phyloP scores from a whole-genome alignment of 768 basidiomycete genomes.

The Tricholomella constricta region DNA sequence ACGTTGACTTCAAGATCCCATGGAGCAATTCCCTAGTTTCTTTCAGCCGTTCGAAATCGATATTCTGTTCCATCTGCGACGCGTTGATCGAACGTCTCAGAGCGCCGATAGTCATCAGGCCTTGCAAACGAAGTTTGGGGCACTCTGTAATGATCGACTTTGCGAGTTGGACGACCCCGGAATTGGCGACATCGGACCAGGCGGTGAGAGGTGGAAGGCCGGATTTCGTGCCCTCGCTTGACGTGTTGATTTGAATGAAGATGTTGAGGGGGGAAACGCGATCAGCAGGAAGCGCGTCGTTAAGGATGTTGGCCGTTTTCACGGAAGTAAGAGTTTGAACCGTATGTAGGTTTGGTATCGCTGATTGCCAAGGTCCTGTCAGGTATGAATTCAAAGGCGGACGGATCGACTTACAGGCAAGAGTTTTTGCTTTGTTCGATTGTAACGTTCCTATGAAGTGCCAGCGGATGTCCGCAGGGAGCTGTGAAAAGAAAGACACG shows the following conservation, averaged over 20 bases:
- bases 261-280: constrained; percentile 70
- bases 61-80: constrained; percentile 46
- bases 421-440: constrained; percentile 89
- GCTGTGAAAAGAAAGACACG: constrained; percentile 41
- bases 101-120: constrained; percentile 97
- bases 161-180: constrained; percentile 69
- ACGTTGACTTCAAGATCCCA: constrained; percentile 37
- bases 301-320: constrained; percentile 79
- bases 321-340: constrained; percentile 84
- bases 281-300: constrained; percentile 66
- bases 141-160: constrained; percentile 70
- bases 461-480: constrained; percentile 90
- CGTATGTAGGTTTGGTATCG: constrained; percentile 83
- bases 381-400: neutral
- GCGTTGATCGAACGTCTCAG: constrained; percentile 66
- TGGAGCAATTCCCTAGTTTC: constrained; percentile 63
- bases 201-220: constrained; percentile 67
- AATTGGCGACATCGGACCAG: constrained; percentile 31
- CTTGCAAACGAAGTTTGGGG: constrained; percentile 73
- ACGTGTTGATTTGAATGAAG: constrained; percentile 94
- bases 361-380: constrained; percentile 39
- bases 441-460: constrained; percentile 96
- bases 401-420: constrained; percentile 60
- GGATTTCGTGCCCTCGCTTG: constrained; percentile 88
- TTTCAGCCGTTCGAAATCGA: constrained; percentile 75